Conservation (phyloP, 2,329 filamentous ascomycete species). For the Colletotrichum sp. region DNA sequence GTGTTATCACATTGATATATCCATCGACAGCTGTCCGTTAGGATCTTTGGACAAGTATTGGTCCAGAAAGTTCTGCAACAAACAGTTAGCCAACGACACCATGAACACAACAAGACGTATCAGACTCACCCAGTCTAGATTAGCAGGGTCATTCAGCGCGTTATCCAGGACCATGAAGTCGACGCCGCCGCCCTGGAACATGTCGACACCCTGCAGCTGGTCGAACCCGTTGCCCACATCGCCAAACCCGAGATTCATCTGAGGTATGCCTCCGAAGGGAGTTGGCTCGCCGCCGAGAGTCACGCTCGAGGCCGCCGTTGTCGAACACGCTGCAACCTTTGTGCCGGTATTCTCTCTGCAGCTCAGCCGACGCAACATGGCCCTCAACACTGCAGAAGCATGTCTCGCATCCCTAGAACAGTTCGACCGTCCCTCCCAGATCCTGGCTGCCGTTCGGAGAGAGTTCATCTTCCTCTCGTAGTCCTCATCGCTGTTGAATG, state of each 20-base stretch:
- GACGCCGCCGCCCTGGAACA: slow-evolving; percentile 31
- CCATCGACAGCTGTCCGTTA: not conserved
- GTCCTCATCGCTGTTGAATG: slow-evolving; percentile 28
- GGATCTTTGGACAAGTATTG: slow-evolving; percentile 26
- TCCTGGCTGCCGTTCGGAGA: slow-evolving; percentile 43
- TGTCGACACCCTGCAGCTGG: not conserved
- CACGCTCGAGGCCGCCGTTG: not conserved
- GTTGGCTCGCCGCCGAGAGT: slow-evolving; percentile 17
- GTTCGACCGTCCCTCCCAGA: slow-evolving; percentile 45
- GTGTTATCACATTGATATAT: not conserved
- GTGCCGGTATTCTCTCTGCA: not conserved
- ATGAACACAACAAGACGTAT: not conserved
- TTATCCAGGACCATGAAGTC: slow-evolving; percentile 41
- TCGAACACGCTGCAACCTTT: not conserved
- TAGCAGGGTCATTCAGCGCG: slow-evolving; percentile 36
- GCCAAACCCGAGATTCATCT: not conserved
- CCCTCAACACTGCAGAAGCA: slow-evolving; percentile 45
- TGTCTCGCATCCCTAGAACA: slow-evolving; percentile 47
- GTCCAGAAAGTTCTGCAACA: slow-evolving; percentile 30
- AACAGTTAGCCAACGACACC: not conserved
- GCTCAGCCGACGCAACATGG: slow-evolving; percentile 36
- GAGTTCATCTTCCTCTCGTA: slow-evolving; percentile 39
- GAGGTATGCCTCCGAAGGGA: not conserved
- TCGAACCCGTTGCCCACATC: not conserved
- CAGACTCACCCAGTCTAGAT: slow-evolving; percentile 46